Evolutionary conservation across 2,329 filamentous ascomycete species (phyloP), one percentile per base, ranked within the genome.

Genomic region (Parastagonospora nodorum): DNA sequence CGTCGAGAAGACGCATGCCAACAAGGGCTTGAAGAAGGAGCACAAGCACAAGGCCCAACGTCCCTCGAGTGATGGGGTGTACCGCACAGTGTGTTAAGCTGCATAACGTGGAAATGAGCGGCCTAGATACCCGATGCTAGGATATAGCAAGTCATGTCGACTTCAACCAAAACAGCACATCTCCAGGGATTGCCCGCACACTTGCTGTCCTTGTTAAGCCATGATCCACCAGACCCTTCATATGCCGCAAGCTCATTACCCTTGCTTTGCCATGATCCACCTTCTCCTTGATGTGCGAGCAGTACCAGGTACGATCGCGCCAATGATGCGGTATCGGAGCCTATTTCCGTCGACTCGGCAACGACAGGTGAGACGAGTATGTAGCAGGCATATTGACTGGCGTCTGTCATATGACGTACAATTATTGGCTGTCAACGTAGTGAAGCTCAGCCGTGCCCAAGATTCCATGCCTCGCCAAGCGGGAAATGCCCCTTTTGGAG

Each of bases 31-130:
- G 9, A 67, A 69, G 38, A 57, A 62, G 8, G 72, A 77, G 52
- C 68, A 79, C 53, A 73, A 73, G 60, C 74, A 80, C 61, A 76
- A 77, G 46, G 75, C 75, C 16, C 71, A 71, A 57, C 67, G 64
- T 36, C 78, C 78, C 2, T 80, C 79, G 76, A 64, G 60, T 24
- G 55, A 79, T 31, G 79, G 79, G 4, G 75, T 82, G 5, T 78
- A 82, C 62, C 69, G 79, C 42, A 66, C 68, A 28, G 80, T 82
- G 5, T 82, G 79, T 50, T 82, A 54, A 55, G 33, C 8, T 36
- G n/a, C 14, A 27, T 15, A 28, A 28, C 28, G 19, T 48, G 29
- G 29, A n/a, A 39, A 29, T 30, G 29, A 8, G n/a, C n/a, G 31
- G 29, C 7, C 28, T n/a, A 11, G 14, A 11, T 29, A 42, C 9